Evolutionary conservation across 2,329 filamentous ascomycete genomes (phyloP), one percentile per base, ranked within the genome.

Genomic region (Hymenoscyphus repandus): DNA sequence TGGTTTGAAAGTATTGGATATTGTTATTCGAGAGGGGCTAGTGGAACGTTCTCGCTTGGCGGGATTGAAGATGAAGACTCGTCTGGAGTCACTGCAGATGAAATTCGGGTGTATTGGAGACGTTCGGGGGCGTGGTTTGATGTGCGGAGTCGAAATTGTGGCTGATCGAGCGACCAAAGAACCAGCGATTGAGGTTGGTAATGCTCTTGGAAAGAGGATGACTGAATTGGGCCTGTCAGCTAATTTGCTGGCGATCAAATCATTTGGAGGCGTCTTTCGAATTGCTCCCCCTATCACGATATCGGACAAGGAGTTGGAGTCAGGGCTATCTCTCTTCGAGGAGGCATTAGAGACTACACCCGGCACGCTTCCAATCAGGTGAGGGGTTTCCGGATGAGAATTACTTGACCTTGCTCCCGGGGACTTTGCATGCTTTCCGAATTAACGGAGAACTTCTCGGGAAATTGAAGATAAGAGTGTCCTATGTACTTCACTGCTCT

Each of bases 31-130:
- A n/a, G n/a, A n/a, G n/a, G n/a, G n/a, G n/a, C n/a, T n/a, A n/a
- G n/a, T n/a, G 73, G 51, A 66, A 61, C 0, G 77, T 73, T 1
- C 71, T 80, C n/a, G 65, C 65, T 20, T 63, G 51, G 30, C 66
- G 80, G 15, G 71, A 74, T 58, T 61, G 65, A 17, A 71, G 72
- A n/a, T 83, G 81, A 73, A 77, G 18, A 27, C 39, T 17, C 56
- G 48, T 22, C 69, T 85, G 4, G 63, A 68, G 20, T 64, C 54
- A 12, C 66, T 84, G 2, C 70, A 79, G 59, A 58, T 67, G 1
- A 71, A 73, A 13, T 83, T 84, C 59, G 74, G 72, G 30, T 85
- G 79, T 63, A 79, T 85, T 46, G 81, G 81, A 1, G 79, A 83
- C 58, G 74, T 85, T 0, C 73, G 80, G 9, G 79, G 79, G 0